These are phyloP conservation scores for Trichoderma koningii DNA, from an alignment of 2,329 filamentous ascomycete species.

Conservation along the genomic window DNA sequence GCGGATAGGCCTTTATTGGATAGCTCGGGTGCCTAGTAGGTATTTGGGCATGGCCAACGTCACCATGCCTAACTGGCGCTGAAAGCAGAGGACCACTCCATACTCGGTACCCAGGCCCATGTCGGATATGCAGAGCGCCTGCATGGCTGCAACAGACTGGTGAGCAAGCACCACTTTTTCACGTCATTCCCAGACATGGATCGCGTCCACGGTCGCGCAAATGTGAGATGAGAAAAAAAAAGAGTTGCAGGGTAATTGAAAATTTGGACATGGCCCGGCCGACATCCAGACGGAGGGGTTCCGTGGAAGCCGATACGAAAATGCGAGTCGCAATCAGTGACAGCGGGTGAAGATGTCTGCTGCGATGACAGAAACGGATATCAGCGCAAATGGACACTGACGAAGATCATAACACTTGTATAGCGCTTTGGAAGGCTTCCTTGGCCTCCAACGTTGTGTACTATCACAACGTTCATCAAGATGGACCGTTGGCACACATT, in stretches of 20 bases:
- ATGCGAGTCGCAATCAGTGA: background rate
- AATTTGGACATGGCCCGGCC: background rate
- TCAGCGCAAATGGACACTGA: background rate
- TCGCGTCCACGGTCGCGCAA: constrained; percentile 1
- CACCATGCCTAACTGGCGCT: constrained; percentile 6
- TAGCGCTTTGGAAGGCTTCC: background rate
- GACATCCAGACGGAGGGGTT: background rate
- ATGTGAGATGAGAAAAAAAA: background rate
- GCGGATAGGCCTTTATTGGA: background rate
- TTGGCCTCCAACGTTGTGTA: background rate
- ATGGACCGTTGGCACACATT: background rate
- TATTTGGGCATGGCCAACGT: constrained; percentile 18
- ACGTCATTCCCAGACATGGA: constrained; percentile 19
- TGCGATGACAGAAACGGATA: background rate
- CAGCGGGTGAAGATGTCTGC: background rate
- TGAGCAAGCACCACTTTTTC: constrained; percentile 20
- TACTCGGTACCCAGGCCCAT: background rate
- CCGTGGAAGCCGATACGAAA: background rate
- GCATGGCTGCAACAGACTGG: constrained; percentile 15
- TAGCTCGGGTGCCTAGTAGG: constrained; percentile 19
- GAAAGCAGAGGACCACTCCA: background rate
- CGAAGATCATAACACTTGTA: background rate
- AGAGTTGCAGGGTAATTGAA: constrained; percentile 4
- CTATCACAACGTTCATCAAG: background rate
- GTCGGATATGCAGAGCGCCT: constrained; percentile 10